These are phyloP conservation scores for Phytopythium helicoides DNA, from an alignment of 352 stramenopile genomes.

Conservation along the genomic window DNA sequence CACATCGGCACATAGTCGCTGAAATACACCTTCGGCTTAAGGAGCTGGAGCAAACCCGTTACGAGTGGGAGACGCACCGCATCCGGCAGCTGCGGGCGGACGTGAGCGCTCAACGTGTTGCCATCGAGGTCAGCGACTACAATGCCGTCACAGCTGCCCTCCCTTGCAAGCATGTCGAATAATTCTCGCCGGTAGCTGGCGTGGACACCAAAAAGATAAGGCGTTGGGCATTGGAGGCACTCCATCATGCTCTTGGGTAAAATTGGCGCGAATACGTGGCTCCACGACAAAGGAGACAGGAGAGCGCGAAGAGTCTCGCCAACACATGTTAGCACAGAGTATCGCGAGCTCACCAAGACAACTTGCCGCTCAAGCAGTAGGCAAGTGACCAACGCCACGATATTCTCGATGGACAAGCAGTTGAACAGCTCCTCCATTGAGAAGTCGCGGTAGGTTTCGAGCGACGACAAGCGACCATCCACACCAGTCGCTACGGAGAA, in stretches of 20 bases:
- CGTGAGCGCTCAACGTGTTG: slow-evolving; percentile 47
- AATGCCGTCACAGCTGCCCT: slow-evolving; percentile 70
- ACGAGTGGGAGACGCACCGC: slow-evolving; percentile 39
- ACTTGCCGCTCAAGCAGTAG: slow-evolving; percentile 79
- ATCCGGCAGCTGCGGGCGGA: slow-evolving; percentile 43
- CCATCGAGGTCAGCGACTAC: slow-evolving; percentile 71
- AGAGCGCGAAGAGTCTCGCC: slow-evolving; percentile 79
- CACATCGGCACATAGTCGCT: slow-evolving; percentile 75
- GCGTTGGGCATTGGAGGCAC: slow-evolving; percentile 80
- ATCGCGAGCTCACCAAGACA: slow-evolving; percentile 72
- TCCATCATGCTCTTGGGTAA: slow-evolving; percentile 80
- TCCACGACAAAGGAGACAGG: slow-evolving; percentile 78
- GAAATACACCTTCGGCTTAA: slow-evolving; percentile 75
- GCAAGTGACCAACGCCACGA: slow-evolving; percentile 64
- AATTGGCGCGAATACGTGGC: slow-evolving; percentile 84
- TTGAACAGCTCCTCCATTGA: slow-evolving; percentile 83
- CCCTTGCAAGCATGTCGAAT: slow-evolving; percentile 65
- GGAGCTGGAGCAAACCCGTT: slow-evolving; percentile 51
- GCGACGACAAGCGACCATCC: slow-evolving; percentile 35
- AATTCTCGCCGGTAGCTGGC: slow-evolving; percentile 65
- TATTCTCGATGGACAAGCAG: slow-evolving; percentile 70
- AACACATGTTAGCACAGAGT: slow-evolving; percentile 78
- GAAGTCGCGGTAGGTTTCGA: slow-evolving; percentile 70
- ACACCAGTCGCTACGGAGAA: slow-evolving; percentile 29
- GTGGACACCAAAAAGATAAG: slow-evolving; percentile 86